These are phyloP conservation scores for Trichoderma breve DNA, from an alignment of 2,329 filamentous ascomycete species.

Conservation along the genomic window DNA sequence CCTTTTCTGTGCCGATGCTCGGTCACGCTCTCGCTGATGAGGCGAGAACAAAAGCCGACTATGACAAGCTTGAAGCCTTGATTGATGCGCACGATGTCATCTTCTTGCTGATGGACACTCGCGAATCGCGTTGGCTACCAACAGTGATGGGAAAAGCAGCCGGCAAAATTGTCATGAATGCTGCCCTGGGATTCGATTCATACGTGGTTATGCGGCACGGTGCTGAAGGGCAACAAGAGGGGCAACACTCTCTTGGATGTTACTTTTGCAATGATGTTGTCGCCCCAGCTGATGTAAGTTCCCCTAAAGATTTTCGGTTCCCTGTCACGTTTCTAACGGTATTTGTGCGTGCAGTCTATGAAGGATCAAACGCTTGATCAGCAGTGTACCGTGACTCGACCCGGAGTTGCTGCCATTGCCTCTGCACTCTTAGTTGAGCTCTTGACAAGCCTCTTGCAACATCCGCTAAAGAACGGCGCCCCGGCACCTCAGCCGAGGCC, in stretches of 20 bases:
- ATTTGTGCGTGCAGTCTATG: conserved; percentile 62
- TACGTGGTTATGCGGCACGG: conserved; percentile 98
- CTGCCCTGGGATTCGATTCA: conserved; percentile 91
- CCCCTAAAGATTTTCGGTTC: not conserved
- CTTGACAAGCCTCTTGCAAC: conserved; percentile 82
- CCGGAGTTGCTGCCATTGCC: conserved; percentile 87
- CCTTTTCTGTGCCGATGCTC: conserved; percentile 89
- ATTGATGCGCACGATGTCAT: conserved; percentile 86
- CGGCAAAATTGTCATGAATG: conserved; percentile 95
- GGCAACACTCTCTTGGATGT: conserved; percentile 75
- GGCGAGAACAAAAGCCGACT: conserved; percentile 67
- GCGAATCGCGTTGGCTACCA: conserved; percentile 92
- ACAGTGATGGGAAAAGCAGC: conserved; percentile 93
- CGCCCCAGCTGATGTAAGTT: conserved; percentile 82
- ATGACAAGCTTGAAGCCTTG: conserved; percentile 68
- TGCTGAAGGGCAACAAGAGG: conserved; percentile 55
- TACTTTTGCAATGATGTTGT: conserved; percentile 99
- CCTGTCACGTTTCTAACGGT: not conserved
- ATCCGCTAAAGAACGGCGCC: conserved; percentile 67
- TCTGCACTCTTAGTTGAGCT: conserved; percentile 89
- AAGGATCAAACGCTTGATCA: conserved; percentile 96
- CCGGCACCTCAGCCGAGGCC: conserved; percentile 51
- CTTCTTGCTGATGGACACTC: conserved; percentile 95
- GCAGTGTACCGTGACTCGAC: conserved; percentile 94
- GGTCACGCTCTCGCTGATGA: conserved; percentile 83